Base-by-base conservation (phyloP, 257 asterid genomes). In the Solanum etuberosum region DNA sequence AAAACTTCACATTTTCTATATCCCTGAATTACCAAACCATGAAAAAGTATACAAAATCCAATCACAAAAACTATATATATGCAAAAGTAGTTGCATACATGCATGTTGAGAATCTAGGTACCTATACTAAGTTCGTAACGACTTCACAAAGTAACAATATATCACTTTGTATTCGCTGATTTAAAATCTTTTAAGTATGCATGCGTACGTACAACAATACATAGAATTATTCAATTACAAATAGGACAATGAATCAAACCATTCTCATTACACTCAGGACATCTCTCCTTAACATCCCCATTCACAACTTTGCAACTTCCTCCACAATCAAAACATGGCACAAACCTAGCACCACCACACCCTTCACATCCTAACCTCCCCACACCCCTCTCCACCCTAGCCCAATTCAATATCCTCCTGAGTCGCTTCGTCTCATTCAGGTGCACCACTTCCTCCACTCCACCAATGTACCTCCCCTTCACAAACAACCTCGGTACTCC, bases 401-500 rank as follows among this genome's bases (percentile, higher is more conserved):
- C 96, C 97, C 98, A 92, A 83, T 91, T 93, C 89, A 96, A 63
- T 43, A 96, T 93, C 92, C 98, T 89, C 38, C 98, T 90, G 3
- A 96, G 90, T 25, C 93, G 89, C 3, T 95, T 96, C 70, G 90
- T 92, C 87, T 96, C 99, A 81, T 95, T 96, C 88, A 96, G 65
- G 21, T 87, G 88, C 89, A 92, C 96, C 87, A 94, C 94, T 91
- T 94, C 98, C 88, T 94, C 98, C 63, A 82, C 98, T 27, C 98
- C 98, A 0, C 99, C 99, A 1, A 96, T 5, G 43, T 95, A 96
- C 91, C 98, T 91, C 87, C 99, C 99, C 90, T 95, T 96, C 91
- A 96, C 97, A 42, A 96, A 96, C 90, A 96, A 91, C 91, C 96
- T 87, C 61, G 99, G 99, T 43, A 94, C 97, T 43, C 90, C 86